A percentile compares a stretch with the other conserved stretches of the same genome.
These are phyloP conservation scores for Phytophthora vignae DNA, from an alignment of 352 stramenopile species.

Conservation along the genomic window DNA sequence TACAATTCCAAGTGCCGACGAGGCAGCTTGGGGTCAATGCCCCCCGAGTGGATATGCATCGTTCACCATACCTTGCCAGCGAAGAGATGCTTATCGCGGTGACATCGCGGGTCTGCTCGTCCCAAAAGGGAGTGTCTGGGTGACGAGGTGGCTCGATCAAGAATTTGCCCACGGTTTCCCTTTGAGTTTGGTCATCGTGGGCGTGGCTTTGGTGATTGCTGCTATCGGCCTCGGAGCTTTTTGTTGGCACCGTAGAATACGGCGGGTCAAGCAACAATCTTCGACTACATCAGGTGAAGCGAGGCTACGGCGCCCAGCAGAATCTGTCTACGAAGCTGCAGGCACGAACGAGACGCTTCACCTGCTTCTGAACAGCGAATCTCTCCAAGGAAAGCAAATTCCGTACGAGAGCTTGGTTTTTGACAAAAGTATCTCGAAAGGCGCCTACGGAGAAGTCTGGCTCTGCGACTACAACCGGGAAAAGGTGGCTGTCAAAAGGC, in stretches of 20 bases:
- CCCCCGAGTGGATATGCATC: slow-evolving; percentile 21
- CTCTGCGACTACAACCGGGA: slow-evolving; percentile 49
- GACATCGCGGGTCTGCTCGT: slow-evolving; percentile 17
- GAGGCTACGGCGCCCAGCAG: not conserved
- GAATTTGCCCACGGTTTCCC: slow-evolving; percentile 18
- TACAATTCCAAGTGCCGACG: slow-evolving; percentile 18
- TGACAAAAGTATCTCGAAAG: slow-evolving; percentile 31
- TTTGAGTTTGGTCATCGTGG: no score
- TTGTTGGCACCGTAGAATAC: no score
- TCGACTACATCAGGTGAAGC: no score
- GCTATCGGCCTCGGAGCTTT: no score
- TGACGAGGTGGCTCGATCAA: slow-evolving; percentile 28
- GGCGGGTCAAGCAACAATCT: no score
- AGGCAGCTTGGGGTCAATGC: slow-evolving; percentile 27
- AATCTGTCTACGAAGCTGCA: slow-evolving; percentile 17
- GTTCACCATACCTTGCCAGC: slow-evolving; percentile 33
- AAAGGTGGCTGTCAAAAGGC: slow-evolving; percentile 47
- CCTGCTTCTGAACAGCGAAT: slow-evolving; percentile 22
- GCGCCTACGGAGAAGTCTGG: slow-evolving; percentile 56
- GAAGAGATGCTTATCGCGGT: slow-evolving; percentile 13
- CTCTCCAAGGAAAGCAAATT: slow-evolving; percentile 36
- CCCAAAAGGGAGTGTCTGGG: slow-evolving; percentile 14
- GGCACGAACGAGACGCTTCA: slow-evolving; percentile 29
- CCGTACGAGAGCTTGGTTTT: slow-evolving; percentile 26
- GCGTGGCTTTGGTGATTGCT: no score